Percentiles rank a stretch among this genome's conserved stretches.
Evolutionary conservation across 805 yeast genomes (phyloP).

Genomic region (Zygotorulaspora sp.): DNA sequence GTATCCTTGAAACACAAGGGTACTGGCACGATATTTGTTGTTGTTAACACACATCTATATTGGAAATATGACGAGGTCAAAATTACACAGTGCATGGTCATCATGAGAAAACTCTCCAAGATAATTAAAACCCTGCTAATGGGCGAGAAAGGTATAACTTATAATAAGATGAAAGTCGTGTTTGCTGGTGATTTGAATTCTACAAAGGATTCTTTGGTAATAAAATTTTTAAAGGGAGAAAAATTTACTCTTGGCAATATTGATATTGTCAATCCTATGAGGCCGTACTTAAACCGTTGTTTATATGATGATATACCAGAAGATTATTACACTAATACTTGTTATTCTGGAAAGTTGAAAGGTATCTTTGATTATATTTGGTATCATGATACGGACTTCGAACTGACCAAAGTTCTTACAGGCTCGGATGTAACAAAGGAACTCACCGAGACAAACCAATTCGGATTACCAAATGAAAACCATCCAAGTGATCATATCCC

Average conservation of each 20-base stretch:
- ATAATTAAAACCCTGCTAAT: conserved; percentile 25
- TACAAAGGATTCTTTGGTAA: conserved; percentile 45
- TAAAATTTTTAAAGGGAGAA: conserved; percentile 39
- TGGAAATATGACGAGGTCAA: conserved; percentile 58
- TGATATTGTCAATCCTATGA: conserved; percentile 32
- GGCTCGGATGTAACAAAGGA: conserved; percentile 37
- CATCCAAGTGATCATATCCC: conserved; percentile 58
- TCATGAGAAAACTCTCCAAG: conserved; percentile 35
- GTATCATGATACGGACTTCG: conserved; percentile 42
- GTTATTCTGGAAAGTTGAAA: conserved; percentile 47
- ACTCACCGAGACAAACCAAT: conserved; percentile 18
- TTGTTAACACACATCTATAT: conserved; percentile 58
- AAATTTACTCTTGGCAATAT: conserved; percentile 28
- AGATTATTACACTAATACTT: conserved; percentile 38
- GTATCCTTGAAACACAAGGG: conserved; percentile 43
- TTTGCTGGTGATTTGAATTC: conserved; percentile 59
- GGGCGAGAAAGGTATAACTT: conserved; percentile 22
- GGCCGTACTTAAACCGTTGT: conserved; percentile 32
- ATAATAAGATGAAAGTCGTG: conserved; percentile 37
- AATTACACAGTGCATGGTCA: conserved; percentile 47
- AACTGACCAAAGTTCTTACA: conserved; percentile 46
- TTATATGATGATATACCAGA: conserved; percentile 31
- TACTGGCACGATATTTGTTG: conserved; percentile 40
- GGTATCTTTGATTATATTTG: conserved; percentile 58
- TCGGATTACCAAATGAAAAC: conserved; percentile 51